These are phyloP conservation scores for Dichotomopilus funicola DNA, from an alignment of 2,329 filamentous ascomycete genomes.

Conservation along the genomic window DNA sequence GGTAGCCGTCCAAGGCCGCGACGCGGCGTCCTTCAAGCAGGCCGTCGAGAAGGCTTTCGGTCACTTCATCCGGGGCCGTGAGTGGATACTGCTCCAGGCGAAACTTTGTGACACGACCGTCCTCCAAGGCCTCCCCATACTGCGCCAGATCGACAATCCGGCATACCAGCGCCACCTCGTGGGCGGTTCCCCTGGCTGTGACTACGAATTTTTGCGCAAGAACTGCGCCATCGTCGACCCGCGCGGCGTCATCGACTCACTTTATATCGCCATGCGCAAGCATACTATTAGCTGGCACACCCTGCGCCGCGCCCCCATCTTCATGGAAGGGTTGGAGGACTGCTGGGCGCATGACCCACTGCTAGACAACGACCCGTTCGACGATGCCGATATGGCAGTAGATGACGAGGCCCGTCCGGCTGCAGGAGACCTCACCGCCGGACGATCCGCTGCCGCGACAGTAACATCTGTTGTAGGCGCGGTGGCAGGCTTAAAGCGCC, in stretches of 20 bases:
- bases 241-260: conserved; percentile 49
- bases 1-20: conserved; percentile 45
- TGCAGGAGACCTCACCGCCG: conserved; percentile 39
- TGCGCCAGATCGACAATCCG: conserved; percentile 42
- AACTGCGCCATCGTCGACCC: conserved; percentile 51
- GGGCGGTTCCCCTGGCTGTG: conserved; percentile 29
- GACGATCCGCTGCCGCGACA: background rate
- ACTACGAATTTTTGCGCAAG: conserved; percentile 44
- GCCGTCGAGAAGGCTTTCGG: conserved; percentile 46
- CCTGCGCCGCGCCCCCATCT: conserved; percentile 42
- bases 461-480: background rate
- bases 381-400: conserved; percentile 30
- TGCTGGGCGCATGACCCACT: conserved; percentile 47
- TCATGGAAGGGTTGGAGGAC: conserved; percentile 46
- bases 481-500: conserved; percentile 42
- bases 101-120: conserved; percentile 50
- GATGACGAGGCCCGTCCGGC: conserved; percentile 36
- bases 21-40: conserved; percentile 41
- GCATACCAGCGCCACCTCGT: background rate
- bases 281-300: conserved; percentile 52
- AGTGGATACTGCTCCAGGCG: conserved; percentile 54
- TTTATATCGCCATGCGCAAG: conserved; percentile 52
- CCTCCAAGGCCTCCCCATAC: conserved; percentile 52
- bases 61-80: conserved; percentile 41
- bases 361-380: conserved; percentile 40